These are phyloP conservation scores for Dothistroma pini DNA, from an alignment of 2,329 filamentous ascomycete species.

Conservation along the genomic window DNA sequence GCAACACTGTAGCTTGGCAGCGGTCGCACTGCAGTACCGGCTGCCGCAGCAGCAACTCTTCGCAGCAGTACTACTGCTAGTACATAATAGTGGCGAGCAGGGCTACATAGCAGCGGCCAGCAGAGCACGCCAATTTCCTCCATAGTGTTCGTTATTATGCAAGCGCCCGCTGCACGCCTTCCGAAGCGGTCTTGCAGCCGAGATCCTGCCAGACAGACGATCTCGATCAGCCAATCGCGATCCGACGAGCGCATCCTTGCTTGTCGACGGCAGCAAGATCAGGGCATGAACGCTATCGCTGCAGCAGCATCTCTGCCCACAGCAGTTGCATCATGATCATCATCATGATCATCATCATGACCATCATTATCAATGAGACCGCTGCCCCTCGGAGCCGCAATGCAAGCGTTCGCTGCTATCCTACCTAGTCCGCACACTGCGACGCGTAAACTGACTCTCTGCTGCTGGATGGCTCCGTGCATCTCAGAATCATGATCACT, in stretches of 20 bases:
- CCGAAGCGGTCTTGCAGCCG: neutral
- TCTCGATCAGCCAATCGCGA: slow-evolving; percentile 6
- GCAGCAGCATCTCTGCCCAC: neutral
- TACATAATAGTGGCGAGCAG: too few species aligned
- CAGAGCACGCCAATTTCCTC: neutral
- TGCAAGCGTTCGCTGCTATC: too few species aligned
- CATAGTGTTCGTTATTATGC: neutral
- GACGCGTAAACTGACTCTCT: too few species aligned
- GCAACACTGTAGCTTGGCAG: neutral
- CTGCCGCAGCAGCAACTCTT: neutral
- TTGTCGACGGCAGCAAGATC: neutral
- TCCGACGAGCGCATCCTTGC: neutral
- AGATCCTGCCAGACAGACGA: slow-evolving; percentile 4
- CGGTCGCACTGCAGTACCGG: slow-evolving; percentile 1
- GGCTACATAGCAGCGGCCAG: neutral
- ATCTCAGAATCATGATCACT: neutral
- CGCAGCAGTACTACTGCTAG: neutral
- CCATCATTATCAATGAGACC: neutral
- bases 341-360: neutral
- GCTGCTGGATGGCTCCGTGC: too few species aligned
- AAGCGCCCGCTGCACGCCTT: neutral
- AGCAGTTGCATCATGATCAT: neutral
- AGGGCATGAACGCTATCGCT: slow-evolving; percentile 4
- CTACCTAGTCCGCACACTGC: too few species aligned
- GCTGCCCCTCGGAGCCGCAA: too few species aligned